Evolutionary conservation across 2,329 filamentous ascomycete species (phyloP), one percentile per base, ranked within the genome.

Genomic region (Thielaviopsis punctulata): DNA sequence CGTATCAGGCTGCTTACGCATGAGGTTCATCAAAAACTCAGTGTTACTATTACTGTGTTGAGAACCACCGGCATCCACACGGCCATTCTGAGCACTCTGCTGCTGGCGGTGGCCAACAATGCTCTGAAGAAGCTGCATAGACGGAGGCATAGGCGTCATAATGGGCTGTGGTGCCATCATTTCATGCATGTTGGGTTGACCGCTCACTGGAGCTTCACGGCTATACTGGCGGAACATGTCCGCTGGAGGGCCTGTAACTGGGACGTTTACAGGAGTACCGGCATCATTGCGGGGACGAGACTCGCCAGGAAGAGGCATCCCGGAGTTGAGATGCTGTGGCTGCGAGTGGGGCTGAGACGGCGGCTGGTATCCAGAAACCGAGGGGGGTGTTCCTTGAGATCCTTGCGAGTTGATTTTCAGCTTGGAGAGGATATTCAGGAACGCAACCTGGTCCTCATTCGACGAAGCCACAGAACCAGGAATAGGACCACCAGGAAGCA

Each of bases 21-120:
- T 92, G 25, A 95, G 73, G 56, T 81, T 84, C 66, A 94, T 85
- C 48, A 95, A 69, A 62, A 92, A 89, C 57, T 93, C 84, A n/a
- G 83, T 78, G 59, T 90, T 85, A 59, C 73, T 77, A 62, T 75
- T 80, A 62, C 69, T 73, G 47, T 68, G 69, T 19, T 21, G 43
- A 13, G 39, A 10, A 22, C 47, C 51, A n/a, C 43, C 33, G 18
- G 49, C 23, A 15, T 55, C 53, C 15, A 52, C 30, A 9, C 51
- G 54, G 22, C 48, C 53, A 6, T 45, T 45, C 24, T 55, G 53
- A 6, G 49, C 53, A 36, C 50, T 52, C 36, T 53, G 52, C 30
- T 53, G 52, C 22, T 53, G 52, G 8, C 52, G 49, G 18, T 79
- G 75, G 9, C 70, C 71, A 22, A 79, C 72, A 24, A 82, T 66